A percentile compares a stretch with the other conserved stretches of the same genome.
phyloP scores from a whole-genome alignment of 2,329 filamentous ascomycete genomes.

The Fusarium brevicatenulatum region DNA sequence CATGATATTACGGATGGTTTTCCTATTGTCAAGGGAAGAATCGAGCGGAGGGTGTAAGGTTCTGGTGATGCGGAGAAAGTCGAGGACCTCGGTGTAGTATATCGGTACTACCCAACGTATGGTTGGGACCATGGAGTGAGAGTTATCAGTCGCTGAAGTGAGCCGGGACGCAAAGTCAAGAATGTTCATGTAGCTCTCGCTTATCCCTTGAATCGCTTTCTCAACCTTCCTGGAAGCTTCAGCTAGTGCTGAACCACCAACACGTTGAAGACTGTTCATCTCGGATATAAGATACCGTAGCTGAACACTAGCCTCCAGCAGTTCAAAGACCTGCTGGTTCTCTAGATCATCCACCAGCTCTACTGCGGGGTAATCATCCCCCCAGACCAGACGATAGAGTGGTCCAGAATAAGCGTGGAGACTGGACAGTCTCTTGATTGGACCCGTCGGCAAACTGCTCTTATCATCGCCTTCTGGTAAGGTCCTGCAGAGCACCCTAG shows the following conservation, averaged over 20 bases:
- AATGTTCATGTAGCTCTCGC: neutral
- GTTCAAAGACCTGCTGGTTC: neutral
- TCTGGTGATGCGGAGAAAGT: neutral
- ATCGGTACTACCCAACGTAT: neutral
- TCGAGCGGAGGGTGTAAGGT: no score
- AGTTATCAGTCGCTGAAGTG: neutral
- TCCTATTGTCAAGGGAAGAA: no score
- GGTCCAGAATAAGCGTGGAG: neutral
- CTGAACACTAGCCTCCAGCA: neutral
- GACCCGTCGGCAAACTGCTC: neutral
- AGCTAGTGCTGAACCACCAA: neutral
- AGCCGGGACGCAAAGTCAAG: neutral
- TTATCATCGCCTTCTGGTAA: neutral
- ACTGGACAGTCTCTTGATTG: neutral
- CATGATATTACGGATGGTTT: neutral
- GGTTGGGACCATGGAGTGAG: neutral
- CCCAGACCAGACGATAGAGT: neutral
- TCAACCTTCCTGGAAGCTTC: neutral
- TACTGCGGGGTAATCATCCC: neutral
- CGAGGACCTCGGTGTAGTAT: neutral
- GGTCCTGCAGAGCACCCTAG: neutral
- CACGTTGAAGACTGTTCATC: neutral
- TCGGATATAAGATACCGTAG: neutral
- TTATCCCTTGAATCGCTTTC: accelerated
- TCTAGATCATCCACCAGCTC: neutral